A percentile compares a stretch with the other conserved stretches of the same genome.
Evolutionary conservation across 73 alveolate genomes (phyloP).

Genomic region (Diophrys appendiculata): DNA sequence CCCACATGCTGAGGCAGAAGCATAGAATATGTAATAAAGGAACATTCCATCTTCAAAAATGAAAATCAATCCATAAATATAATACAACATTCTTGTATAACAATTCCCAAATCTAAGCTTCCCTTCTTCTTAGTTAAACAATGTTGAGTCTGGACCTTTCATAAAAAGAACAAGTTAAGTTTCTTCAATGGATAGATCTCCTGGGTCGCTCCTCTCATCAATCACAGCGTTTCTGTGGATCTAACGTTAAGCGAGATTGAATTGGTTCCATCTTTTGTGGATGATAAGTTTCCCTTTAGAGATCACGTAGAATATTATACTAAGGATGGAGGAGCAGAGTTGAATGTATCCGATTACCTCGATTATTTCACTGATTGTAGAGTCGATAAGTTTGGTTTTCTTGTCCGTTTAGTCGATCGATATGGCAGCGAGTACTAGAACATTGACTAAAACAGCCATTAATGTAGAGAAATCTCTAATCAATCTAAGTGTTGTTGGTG

Average conservation of each 20-base stretch:
- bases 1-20: conserved; percentile 38
- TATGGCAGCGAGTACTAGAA: neutral
- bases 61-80: conserved; percentile 30
- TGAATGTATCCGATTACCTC: conserved; percentile 18
- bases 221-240: neutral
- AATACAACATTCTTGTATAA: conserved; percentile 34
- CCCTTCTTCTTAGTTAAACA: conserved; percentile 39
- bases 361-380: neutral
- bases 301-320: conserved; percentile 41
- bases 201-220: conserved; percentile 36
- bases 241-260: neutral
- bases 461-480: conserved; percentile 13
- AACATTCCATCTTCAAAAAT: conserved; percentile 46
- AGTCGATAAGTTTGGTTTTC: neutral
- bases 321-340: conserved; percentile 16
- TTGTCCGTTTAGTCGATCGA: conserved; percentile 18
- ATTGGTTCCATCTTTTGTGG: conserved; percentile 46
- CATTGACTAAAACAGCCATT: conserved; percentile 10
- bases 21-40: conserved; percentile 52
- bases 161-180: neutral
- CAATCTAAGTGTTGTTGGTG: conserved; percentile 11
- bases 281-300: conserved; percentile 42
- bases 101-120: conserved; percentile 44
- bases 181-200: conserved; percentile 26
- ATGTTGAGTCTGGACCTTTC: conserved; percentile 1